Evolutionary conservation across 2,329 filamentous ascomycete genomes (phyloP), one percentile per base, ranked within the genome.

Genomic region (Alternaria viburni): DNA sequence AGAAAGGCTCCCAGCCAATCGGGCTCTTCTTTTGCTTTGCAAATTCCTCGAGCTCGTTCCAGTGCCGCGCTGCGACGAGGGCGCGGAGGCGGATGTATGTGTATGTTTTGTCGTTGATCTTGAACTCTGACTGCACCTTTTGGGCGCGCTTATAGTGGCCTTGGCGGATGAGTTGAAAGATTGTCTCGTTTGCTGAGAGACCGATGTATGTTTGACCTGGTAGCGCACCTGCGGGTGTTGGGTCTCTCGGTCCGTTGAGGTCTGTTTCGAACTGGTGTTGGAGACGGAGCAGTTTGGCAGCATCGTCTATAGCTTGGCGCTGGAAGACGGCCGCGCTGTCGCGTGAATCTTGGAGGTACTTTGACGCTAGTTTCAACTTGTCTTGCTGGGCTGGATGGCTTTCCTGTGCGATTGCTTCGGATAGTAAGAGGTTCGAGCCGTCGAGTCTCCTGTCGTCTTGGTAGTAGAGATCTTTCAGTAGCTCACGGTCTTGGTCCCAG

Each of bases 1-100:
- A 97, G 81, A 97, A 99, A 0, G 95, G 93, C 89, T 97, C 93
- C 96, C 96, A 99, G 11, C 95, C 95, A 77, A 99, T 98, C 0
- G 95, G 93, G 62, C 91, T 96, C 80, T 94, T 97, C 75, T 92
- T 87, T 43, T 80, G 88, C 74, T 90, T 91, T 36, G 88, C 87
- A 70, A 93, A 87, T 71, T 97, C 94, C 78, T 98, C 94, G 61
- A 99, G 87, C 78, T 97, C 95, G 55, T 88, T 89, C 93, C 94
- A 99, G 76, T 97, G 92, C 59, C 96, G 87, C 77, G 93, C 93
- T 15, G 92, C 91, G 3, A 99, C 93, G 54, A 98, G 86, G 0
- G 94, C 96, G 71, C 95, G 89, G 26, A 99, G 85, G 66, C 93
- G 90, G 62, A 88, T 75, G 93, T 95, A 99, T 89, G 93, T 95